Percentiles rank a stretch among this genome's conserved stretches.
Evolutionary conservation across 2,329 filamentous ascomycete genomes (phyloP).

Genomic region (Aquanectria penicillioides): DNA sequence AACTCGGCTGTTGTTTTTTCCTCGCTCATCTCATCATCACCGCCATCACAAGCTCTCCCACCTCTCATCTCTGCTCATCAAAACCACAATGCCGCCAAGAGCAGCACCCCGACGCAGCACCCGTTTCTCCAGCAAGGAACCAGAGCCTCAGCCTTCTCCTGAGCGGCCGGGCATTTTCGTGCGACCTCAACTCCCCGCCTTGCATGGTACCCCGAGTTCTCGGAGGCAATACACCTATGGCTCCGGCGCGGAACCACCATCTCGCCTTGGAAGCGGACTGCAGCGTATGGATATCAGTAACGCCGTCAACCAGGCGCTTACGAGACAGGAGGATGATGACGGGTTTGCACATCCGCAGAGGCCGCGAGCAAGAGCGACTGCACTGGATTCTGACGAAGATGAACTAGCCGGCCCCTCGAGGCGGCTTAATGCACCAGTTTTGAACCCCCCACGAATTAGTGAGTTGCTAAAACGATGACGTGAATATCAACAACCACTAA

Average conservation of each 20-base stretch:
- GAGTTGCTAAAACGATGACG: constrained; percentile 1
- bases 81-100: constrained; percentile 37
- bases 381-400: constrained; percentile 30
- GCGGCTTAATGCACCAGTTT: background rate
- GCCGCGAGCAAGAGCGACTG: constrained; percentile 6
- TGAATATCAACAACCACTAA: background rate
- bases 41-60: background rate
- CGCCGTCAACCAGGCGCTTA: constrained; percentile 44
- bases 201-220: constrained; percentile 48
- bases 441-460: constrained; percentile 16
- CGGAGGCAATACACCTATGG: constrained; percentile 52
- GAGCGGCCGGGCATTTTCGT: constrained; percentile 22
- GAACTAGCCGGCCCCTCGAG: constrained; percentile 25
- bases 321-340: constrained; percentile 28
- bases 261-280: constrained; percentile 34
- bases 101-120: constrained; percentile 29
- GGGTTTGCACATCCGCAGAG: constrained; percentile 28
- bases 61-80: constrained; percentile 2
- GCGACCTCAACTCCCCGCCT: constrained; percentile 34
- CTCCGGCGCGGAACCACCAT: constrained; percentile 47
- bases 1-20: background rate
- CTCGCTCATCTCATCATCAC: constrained; percentile 4
- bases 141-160: constrained; percentile 23
- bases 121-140: constrained; percentile 32
- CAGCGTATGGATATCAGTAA: constrained; percentile 40